Percentiles rank a stretch among this genome's conserved stretches.
Evolutionary conservation across 345 rosid genomes (phyloP).

Genomic region (Acer yangbiense): DNA sequence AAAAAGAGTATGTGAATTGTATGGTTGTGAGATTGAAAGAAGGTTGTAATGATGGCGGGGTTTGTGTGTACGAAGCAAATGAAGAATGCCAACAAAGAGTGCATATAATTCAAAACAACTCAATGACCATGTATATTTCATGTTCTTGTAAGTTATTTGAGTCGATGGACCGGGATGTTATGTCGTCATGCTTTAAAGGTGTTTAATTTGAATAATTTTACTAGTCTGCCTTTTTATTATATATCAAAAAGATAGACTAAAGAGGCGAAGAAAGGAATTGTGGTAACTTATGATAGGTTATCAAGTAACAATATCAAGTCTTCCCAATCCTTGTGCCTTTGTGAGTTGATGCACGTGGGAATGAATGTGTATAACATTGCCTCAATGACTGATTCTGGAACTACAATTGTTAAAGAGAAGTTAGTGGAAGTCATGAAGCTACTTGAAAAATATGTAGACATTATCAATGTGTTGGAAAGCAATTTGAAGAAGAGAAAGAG

Average conservation of each 20-base stretch:
- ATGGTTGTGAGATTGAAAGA: no score
- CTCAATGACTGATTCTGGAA: neutral
- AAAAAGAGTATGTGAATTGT: no score
- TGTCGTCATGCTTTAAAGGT: neutral
- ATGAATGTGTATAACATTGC: neutral
- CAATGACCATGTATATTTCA: neutral
- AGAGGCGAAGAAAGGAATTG: neutral
- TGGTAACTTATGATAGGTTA: neutral
- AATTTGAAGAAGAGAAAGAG: no score
- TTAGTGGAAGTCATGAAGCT: neutral
- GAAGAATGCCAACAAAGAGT: no score
- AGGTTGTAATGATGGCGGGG: no score
- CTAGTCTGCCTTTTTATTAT: neutral
- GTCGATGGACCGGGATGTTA: neutral
- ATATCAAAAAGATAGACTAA: conserved; percentile 2
- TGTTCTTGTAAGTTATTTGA: conserved; percentile 6
- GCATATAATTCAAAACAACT: no score
- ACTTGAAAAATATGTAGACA: neutral
- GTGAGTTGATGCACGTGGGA: neutral
- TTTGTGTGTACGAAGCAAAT: no score
- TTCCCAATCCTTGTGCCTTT: neutral
- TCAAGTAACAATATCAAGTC: neutral
- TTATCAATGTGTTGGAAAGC: neutral
- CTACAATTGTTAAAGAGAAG: neutral
- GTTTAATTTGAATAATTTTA: conserved; percentile 1